These are phyloP conservation scores for Aspergillus fructus DNA, from an alignment of 2,329 filamentous ascomycete genomes.

Conservation along the genomic window DNA sequence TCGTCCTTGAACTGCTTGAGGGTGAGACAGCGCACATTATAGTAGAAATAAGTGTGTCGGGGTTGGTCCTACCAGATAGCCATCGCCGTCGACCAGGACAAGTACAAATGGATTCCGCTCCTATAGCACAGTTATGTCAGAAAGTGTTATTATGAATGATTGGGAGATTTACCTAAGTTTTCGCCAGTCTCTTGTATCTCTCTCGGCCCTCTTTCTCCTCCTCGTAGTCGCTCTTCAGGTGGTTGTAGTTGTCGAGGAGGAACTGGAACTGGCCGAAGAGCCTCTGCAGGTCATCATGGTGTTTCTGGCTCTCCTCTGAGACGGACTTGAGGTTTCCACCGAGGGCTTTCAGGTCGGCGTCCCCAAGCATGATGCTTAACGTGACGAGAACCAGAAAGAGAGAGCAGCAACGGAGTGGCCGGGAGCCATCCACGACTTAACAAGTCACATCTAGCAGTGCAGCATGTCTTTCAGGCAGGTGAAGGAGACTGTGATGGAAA, in stretches of 20 bases:
- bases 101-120: slow-evolving; percentile 60
- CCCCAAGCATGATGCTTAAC: slow-evolving; percentile 15
- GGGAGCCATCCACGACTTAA: too few species aligned
- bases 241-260: slow-evolving; percentile 55
- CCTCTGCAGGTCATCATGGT: slow-evolving; percentile 30
- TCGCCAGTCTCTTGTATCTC: slow-evolving; percentile 55
- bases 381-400: too few species aligned
- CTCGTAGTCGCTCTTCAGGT: slow-evolving; percentile 58
- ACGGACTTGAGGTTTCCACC: slow-evolving; percentile 13
- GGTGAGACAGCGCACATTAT: neutral
- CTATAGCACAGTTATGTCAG: slow-evolving; percentile 22
- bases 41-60: too few species aligned
- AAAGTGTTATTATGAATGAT: neutral
- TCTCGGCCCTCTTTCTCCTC: slow-evolving; percentile 55
- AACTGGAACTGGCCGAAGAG: slow-evolving; percentile 43
- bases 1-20: slow-evolving; percentile 57
- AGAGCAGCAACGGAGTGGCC: too few species aligned
- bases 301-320: slow-evolving; percentile 24
- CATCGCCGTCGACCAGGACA: slow-evolving; percentile 63
- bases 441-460: too few species aligned
- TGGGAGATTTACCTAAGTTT: slow-evolving; percentile 37
- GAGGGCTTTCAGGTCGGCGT: slow-evolving; percentile 19
- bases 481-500: too few species aligned
- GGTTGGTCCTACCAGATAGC: slow-evolving; percentile 42
- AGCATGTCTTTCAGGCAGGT: too few species aligned